Percentiles rank a stretch among this genome's conserved stretches.
These are phyloP conservation scores for Rhodotorula diobovata DNA, from an alignment of 768 basidiomycete species.

Conservation along the genomic window DNA sequence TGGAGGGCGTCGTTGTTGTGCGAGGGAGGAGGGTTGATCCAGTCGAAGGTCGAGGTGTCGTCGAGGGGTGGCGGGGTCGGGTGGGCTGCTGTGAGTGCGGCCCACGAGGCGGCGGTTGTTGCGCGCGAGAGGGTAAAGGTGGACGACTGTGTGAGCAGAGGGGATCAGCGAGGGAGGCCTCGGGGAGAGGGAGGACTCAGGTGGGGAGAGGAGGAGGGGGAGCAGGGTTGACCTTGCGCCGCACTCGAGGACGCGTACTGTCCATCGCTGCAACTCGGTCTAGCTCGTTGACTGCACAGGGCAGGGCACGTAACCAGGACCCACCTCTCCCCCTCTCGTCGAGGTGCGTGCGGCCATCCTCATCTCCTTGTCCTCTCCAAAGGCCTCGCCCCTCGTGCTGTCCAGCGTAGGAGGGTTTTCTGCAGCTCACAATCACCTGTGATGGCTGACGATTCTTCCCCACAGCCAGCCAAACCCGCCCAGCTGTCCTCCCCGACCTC, in stretches of 20 bases:
- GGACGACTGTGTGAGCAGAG: constrained; percentile 1
- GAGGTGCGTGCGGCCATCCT: not conserved
- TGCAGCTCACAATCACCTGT: too few relatives aligned
- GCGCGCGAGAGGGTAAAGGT: constrained; percentile 13
- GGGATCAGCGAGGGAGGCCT: not conserved
- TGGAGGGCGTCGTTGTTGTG: not conserved
- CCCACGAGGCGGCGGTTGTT: not conserved
- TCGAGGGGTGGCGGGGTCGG: not conserved
- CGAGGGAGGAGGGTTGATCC: not conserved
- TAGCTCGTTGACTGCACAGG: too few relatives aligned
- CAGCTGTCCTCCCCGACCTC: not conserved
- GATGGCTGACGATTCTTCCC: too few relatives aligned
- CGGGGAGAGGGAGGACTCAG: not conserved
- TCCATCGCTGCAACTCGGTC: not conserved
- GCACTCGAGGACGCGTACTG: not conserved
- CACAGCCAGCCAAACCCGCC: too few relatives aligned
- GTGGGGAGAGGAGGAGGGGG: not conserved
- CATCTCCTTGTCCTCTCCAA: not conserved
- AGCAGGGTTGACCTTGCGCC: constrained; percentile 9
- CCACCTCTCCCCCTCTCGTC: too few relatives aligned
- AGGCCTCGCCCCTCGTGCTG: too few relatives aligned
- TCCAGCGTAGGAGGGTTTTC: too few relatives aligned
- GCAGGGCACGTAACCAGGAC: too few relatives aligned
- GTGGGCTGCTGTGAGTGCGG: not conserved
- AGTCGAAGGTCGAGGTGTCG: not conserved